phyloP scores from a whole-genome alignment of 768 basidiomycete genomes.

The Omphalotus guepiniiformis region DNA sequence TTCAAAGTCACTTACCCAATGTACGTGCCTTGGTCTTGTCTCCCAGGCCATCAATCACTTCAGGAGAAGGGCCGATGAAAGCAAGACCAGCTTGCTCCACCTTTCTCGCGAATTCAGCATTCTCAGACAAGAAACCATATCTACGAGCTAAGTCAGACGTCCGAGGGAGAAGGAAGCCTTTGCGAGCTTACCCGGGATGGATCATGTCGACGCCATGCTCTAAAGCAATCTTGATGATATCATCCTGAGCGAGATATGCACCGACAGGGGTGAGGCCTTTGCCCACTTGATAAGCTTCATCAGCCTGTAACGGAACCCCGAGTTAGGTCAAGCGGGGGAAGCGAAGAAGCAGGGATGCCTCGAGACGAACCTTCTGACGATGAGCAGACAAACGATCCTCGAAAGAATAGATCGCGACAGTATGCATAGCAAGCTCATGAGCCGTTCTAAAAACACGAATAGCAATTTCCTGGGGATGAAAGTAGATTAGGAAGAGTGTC shows the following conservation, averaged over 20 bases:
- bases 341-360: constrained; percentile 8
- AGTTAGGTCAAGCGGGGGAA: constrained; percentile 45
- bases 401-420: constrained; percentile 96
- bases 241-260: constrained; percentile 96
- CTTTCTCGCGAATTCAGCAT: constrained; percentile 94
- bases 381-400: constrained; percentile 97
- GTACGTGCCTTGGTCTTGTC: constrained; percentile 98
- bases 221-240: constrained; percentile 93
- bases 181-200: constrained; percentile 77
- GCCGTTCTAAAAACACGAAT: constrained; percentile 98
- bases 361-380: constrained; percentile 78
- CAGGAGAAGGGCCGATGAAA: constrained; percentile 93
- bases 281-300: constrained; percentile 98
- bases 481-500: background rate
- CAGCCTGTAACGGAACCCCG: constrained; percentile 56
- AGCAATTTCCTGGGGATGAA: constrained; percentile 82
- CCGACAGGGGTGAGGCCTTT: constrained; percentile 94
- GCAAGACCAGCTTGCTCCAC: constrained; percentile 97
- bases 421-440: constrained; percentile 98
- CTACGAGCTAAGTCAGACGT: constrained; percentile 33
- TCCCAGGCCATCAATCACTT: constrained; percentile 95
- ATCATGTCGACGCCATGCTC: constrained; percentile 99
- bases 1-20: constrained; percentile 49
- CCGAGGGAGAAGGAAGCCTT: background rate
- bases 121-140: constrained; percentile 97